A percentile compares a stretch with the other conserved stretches of the same genome.
Evolutionary conservation across 2,329 filamentous ascomycete species (phyloP).

Genomic region (Claviceps africana): DNA sequence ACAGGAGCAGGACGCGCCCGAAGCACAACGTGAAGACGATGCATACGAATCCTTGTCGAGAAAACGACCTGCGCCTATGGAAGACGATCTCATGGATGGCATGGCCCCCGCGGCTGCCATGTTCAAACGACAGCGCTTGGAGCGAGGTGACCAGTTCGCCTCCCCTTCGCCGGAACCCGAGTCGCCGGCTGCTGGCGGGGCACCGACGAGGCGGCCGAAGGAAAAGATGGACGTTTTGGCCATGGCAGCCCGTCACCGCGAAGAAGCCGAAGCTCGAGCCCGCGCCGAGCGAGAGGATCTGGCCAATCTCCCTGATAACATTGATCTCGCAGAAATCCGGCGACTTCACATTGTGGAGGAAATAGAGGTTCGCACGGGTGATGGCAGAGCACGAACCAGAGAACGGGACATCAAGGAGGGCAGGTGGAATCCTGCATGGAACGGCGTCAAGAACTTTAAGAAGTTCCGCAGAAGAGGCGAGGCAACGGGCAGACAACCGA

Average conservation of each 20-base stretch:
- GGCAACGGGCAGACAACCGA: constrained; percentile 24
- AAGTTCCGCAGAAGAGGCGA: constrained; percentile 56
- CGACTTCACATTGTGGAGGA: constrained; percentile 64
- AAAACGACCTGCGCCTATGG: constrained; percentile 32
- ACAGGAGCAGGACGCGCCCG: constrained; percentile 24
- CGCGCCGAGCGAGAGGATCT: constrained; percentile 39
- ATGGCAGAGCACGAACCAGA: constrained; percentile 14
- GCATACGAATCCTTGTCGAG: constrained; percentile 18
- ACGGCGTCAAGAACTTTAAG: constrained; percentile 93
- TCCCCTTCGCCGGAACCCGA: constrained; percentile 15
- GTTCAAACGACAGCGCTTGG: constrained; percentile 64
- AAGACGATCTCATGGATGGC: constrained; percentile 50
- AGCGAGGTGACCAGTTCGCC: constrained; percentile 35
- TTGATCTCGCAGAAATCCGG: constrained; percentile 60
- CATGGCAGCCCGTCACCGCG: constrained; percentile 43
- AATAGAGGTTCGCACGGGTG: constrained; percentile 45
- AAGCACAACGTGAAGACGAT: constrained; percentile 11
- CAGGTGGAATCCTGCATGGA: constrained; percentile 81
- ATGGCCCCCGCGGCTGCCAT: constrained; percentile 65
- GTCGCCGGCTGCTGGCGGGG: constrained; percentile 5
- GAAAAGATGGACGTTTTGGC: constrained; percentile 57
- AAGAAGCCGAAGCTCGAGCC: constrained; percentile 52
- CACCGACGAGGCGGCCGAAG: constrained; percentile 28
- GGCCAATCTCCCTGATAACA: constrained; percentile 41
- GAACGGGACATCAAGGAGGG: constrained; percentile 39